Evolutionary conservation across 345 rosid species (phyloP).

Genomic region (Populus pruinosa): DNA sequence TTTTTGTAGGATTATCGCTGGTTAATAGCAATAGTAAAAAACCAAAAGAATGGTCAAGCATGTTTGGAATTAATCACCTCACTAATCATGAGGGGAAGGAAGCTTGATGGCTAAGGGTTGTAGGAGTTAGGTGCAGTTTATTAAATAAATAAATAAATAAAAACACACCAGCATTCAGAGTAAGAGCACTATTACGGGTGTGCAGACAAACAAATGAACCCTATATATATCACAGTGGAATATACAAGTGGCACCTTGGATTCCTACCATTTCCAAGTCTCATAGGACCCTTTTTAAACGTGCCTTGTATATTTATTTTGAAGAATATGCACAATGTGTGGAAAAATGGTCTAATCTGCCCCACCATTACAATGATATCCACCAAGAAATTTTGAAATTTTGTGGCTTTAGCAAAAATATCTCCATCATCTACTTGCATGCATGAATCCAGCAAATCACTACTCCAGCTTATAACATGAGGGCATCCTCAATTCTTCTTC

Average conservation of each 20-base stretch:
- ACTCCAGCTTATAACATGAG: not conserved
- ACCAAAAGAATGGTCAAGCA: too few relatives aligned
- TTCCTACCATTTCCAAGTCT: not conserved
- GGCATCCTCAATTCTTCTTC: not conserved
- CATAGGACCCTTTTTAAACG: not conserved
- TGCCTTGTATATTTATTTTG: not conserved
- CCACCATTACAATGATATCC: conserved; percentile 16
- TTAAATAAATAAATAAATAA: too few relatives aligned
- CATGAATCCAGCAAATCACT: not conserved
- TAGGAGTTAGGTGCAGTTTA: not conserved
- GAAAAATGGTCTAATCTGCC: conserved; percentile 1
- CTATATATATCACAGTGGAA: too few relatives aligned
- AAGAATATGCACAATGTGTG: not conserved
- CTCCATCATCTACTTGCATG: not conserved
- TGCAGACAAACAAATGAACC: too few relatives aligned
- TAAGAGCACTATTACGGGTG: too few relatives aligned
- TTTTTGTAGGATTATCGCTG: too few relatives aligned
- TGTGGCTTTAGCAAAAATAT: not conserved
- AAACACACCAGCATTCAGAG: too few relatives aligned
- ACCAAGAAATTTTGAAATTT: conserved; percentile 1
- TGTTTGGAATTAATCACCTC: too few relatives aligned
- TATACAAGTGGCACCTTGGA: conserved; percentile 4
- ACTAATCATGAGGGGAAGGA: too few relatives aligned
- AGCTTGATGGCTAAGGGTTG: not conserved
- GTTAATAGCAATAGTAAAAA: too few relatives aligned